These are phyloP conservation scores for Hypoxylon intermedium DNA, from an alignment of 495 filamentous ascomycete species.

Conservation along the genomic window DNA sequence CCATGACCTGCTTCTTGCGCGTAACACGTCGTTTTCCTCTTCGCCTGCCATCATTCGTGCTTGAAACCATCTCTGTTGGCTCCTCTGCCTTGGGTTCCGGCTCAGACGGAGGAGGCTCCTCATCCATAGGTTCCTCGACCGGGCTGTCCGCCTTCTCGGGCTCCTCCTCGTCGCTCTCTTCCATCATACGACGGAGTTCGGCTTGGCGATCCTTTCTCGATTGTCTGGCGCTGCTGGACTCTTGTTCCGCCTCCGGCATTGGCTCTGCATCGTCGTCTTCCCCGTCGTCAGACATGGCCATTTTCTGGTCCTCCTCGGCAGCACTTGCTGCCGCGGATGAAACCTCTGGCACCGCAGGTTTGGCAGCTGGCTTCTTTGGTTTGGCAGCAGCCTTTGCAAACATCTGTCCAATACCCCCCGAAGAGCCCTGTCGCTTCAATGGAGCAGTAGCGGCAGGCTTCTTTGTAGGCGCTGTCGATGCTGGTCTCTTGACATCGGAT, in stretches of 20 bases:
- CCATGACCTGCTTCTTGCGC: constrained; percentile 88
- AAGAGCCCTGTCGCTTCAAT: constrained; percentile 63
- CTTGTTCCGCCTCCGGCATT: constrained; percentile 48
- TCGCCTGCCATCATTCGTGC: constrained; percentile 69
- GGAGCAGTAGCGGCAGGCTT: constrained; percentile 50
- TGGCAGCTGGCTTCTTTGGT: constrained; percentile 54
- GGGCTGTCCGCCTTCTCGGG: constrained; percentile 33
- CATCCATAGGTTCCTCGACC: constrained; percentile 40
- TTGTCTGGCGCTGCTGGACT: constrained; percentile 54
- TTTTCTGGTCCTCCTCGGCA: constrained; percentile 61
- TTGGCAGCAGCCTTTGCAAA: constrained; percentile 82
- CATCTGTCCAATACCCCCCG: constrained; percentile 75
- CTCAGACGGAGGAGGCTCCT: constrained; percentile 46
- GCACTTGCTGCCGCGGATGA: constrained; percentile 44
- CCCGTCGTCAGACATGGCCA: constrained; percentile 74
- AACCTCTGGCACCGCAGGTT: constrained; percentile 53
- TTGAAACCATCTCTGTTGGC: constrained; percentile 60
- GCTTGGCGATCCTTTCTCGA: constrained; percentile 74
- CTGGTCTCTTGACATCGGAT: constrained; percentile 36
- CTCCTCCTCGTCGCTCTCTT: constrained; percentile 70
- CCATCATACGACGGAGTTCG: constrained; percentile 83
- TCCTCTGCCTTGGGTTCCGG: constrained; percentile 53
- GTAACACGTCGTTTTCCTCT: constrained; percentile 83
- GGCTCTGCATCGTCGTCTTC: constrained; percentile 71
- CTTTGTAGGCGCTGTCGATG: constrained; percentile 45